Base-by-base conservation (phyloP, 2,329 filamentous ascomycete species). In the Alternaria solani region DNA sequence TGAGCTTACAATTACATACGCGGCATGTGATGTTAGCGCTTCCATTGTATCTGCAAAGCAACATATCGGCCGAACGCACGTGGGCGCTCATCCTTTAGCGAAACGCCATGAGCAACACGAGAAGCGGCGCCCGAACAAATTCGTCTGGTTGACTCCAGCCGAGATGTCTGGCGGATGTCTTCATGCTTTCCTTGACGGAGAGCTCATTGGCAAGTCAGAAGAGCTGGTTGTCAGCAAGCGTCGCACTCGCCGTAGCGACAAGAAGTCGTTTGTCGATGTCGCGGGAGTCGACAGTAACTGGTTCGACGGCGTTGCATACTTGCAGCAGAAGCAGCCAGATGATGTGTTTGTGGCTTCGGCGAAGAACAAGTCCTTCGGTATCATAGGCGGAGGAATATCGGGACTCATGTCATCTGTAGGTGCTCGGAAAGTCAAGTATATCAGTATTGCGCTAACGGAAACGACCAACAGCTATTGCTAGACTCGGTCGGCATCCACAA, bases 331-430 rank as follows among this genome's bases (percentile, higher is more conserved):
- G 66, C 79, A 86, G 61, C 77, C 84, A 2, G 77, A 78, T 43
- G 71, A 81, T 8, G 78, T 85, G 0, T 84, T 86, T 65, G 85
- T 84, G 8, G 72, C 78, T 4, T 73, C 79, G 11, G 82, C 83
- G 34, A 89, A 88, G 76, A 75, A 71, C 48, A 87, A 86, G 72
- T 76, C 68, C 28, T 80, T 90, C 60, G 88, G 82, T 55, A 89
- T 90, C 46, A 78, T 89, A 2, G 88, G 88, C 7, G 88, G 82
- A 7, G 88, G 88, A 8, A 88, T 89, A 81, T 81, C 85, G 3
- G 88, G 88, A 0, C 74, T 90, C 36, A 88, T 88, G 82, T 88
- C 82, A 1, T 32, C 23, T 28, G 42, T 48, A 20, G 14, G 46
- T 49, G 25, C 20, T 25, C 14, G 14, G 4, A 5, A n/a, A 25